Base-by-base conservation (phyloP, 371 early-diverging fungal species). In the Apophysomyces trapeziformis region DNA sequence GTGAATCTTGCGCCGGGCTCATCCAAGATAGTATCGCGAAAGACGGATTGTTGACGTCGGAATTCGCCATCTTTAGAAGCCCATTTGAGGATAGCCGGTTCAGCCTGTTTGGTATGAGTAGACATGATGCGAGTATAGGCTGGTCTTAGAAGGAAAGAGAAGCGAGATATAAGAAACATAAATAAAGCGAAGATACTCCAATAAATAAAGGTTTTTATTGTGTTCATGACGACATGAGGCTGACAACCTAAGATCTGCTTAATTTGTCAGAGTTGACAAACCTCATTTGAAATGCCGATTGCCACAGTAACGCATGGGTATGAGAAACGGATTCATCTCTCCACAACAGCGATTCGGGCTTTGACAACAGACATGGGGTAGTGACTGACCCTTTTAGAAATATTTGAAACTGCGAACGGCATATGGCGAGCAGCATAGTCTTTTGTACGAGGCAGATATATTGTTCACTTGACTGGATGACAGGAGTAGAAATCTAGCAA, bases 61-160 rank as follows among this genome's bases (percentile, higher is more conserved):
- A 93, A 96, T 71, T 93, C 92, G 63, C 96, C 96, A 62, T 90
- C 90, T 58, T 88, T 84, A 54, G 85, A 82, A 57, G 92, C 89
- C 94, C 95, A 93, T 56, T 90, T 88, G 61, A 86, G 83, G 65
- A 91, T 90, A 58, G 16, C 38, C 3, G 44, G 44, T 56, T 21
- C 57, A 26, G 39, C 56, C 41, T 63, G 63, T 57, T 57, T 38
- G 16, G 60, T 45, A n/a, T 61, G n/a, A 5, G 68, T 18, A 56
- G 68, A 35, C 68, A 68, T 68, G 12, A 46, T 12, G 3, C 61
- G 63, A 43, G 56, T 2, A 13, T 36, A 61, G 41, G 18, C 35
- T 26, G 39, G 11, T 21, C 13, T 37, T 26, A 57, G 32, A 9
- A 38, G 18, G 6, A 13, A 43, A 59, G 46, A 58, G 9, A 58